These are phyloP conservation scores for Chlamydomonas sp. DNA, from an alignment of 139 green algal genomes.

Conservation along the genomic window DNA sequence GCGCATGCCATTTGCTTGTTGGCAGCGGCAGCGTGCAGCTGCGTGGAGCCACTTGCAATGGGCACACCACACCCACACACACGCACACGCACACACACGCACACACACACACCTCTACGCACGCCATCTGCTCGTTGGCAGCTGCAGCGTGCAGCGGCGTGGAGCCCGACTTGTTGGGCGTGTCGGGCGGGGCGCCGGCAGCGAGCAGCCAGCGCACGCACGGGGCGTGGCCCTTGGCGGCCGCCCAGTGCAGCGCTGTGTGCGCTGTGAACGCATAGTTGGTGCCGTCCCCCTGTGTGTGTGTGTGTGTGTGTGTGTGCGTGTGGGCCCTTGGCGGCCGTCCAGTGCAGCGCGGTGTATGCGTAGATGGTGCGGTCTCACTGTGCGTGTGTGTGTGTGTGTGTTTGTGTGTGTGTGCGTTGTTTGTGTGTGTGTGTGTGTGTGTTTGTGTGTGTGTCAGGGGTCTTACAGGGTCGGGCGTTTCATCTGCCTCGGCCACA, in stretches of 20 bases:
- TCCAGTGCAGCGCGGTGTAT: not conserved
- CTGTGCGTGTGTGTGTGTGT: too few relatives aligned
- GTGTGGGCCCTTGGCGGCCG: not conserved
- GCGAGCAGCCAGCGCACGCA: slow-evolving; percentile 43
- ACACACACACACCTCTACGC: slow-evolving; percentile 11
- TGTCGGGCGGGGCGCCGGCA: slow-evolving; percentile 25
- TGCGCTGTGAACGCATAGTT: slow-evolving; percentile 48
- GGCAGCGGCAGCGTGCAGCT: too few relatives aligned
- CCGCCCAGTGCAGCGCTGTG: slow-evolving; percentile 55
- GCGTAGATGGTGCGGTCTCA: not conserved
- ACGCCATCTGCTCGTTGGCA: slow-evolving; percentile 22
- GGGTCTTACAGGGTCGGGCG: too few relatives aligned
- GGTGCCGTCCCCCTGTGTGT: slow-evolving; percentile 36
- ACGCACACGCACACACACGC: slow-evolving; percentile 12
- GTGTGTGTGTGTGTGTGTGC: not conserved
- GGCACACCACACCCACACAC: not conserved
- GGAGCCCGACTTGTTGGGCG: slow-evolving; percentile 34
- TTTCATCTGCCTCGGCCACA: too few relatives aligned
- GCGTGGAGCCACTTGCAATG: too few relatives aligned
- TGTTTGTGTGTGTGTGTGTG: too few relatives aligned
- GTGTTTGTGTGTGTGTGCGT: too few relatives aligned
- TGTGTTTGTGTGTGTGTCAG: too few relatives aligned
- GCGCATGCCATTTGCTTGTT: too few relatives aligned
- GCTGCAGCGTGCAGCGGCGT: slow-evolving; percentile 48
- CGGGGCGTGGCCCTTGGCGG: slow-evolving; percentile 35